Percentiles rank a stretch among this genome's conserved stretches.
phyloP scores from a whole-genome alignment of 345 rosid genomes.

The Citrus hindsii region DNA sequence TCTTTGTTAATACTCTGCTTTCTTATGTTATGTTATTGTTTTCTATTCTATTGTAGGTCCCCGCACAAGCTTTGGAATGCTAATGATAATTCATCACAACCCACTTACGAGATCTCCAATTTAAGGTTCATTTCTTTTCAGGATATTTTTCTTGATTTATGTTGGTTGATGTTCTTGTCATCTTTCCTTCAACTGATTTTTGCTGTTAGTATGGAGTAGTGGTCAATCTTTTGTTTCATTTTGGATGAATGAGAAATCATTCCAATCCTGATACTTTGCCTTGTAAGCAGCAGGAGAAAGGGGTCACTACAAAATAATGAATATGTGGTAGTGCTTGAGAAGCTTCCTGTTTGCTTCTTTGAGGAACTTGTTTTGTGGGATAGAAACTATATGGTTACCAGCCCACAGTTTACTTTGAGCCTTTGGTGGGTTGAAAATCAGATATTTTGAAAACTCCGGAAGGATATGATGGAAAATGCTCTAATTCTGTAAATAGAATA shows the following conservation, averaged over 20 bases:
- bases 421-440: not conserved
- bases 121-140: constrained; percentile 1
- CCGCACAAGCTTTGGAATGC: constrained; percentile 43
- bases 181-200: not conserved
- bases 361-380: not conserved
- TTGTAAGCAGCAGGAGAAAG: not conserved
- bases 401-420: not conserved
- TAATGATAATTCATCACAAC: constrained; percentile 13
- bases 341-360: not conserved
- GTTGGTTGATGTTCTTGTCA: not conserved
- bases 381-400: not conserved
- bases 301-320: not conserved
- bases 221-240: not conserved
- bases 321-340: not conserved
- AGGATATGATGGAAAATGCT: not conserved
- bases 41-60: constrained; percentile 29
- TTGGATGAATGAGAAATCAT: not conserved
- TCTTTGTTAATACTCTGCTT: not conserved
- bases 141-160: not conserved
- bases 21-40: not conserved
- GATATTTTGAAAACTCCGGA: not conserved
- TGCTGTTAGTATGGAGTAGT: not conserved
- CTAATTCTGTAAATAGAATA: not conserved
- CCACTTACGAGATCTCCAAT: not conserved
- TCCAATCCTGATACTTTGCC: not conserved